Evolutionary conservation across 169 alveolate species (phyloP).

Genomic region (Eimeria necatrix): DNA sequence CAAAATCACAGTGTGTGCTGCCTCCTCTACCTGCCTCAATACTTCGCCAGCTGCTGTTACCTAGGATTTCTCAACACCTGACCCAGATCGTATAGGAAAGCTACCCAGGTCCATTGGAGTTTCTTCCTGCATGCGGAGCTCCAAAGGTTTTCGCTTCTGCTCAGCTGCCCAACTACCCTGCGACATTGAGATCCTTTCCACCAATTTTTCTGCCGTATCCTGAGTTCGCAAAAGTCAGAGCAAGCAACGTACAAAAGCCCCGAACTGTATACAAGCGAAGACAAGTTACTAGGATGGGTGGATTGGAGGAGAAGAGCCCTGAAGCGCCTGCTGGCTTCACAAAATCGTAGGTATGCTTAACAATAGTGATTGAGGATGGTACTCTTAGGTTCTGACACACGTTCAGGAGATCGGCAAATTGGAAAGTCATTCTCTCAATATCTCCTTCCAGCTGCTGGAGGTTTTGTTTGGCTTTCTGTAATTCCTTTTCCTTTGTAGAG

Average conservation of each 20-base stretch:
- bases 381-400: conserved; percentile 13
- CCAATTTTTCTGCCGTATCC: conserved; percentile 56
- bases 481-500: conserved; percentile 21
- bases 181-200: conserved; percentile 57
- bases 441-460: conserved; percentile 48
- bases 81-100: too few relatives aligned
- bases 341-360: background rate
- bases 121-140: conserved; percentile 35
- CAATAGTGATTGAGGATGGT: background rate
- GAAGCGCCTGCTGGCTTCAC: background rate
- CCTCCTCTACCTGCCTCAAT: too few relatives aligned
- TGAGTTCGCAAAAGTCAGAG: background rate
- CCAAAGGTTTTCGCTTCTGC: conserved; percentile 60
- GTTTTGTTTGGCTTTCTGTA: conserved; percentile 38
- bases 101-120: background rate
- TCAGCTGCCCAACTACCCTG: conserved; percentile 73
- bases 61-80: too few relatives aligned
- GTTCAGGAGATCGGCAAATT: conserved; percentile 49
- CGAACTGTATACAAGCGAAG: background rate
- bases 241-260: background rate
- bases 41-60: too few relatives aligned
- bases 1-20: too few relatives aligned
- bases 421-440: conserved; percentile 43
- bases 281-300: background rate
- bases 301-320: too few relatives aligned